Base-by-base conservation (phyloP, 257 asterid species). In the Nicotiana noctiflora region DNA sequence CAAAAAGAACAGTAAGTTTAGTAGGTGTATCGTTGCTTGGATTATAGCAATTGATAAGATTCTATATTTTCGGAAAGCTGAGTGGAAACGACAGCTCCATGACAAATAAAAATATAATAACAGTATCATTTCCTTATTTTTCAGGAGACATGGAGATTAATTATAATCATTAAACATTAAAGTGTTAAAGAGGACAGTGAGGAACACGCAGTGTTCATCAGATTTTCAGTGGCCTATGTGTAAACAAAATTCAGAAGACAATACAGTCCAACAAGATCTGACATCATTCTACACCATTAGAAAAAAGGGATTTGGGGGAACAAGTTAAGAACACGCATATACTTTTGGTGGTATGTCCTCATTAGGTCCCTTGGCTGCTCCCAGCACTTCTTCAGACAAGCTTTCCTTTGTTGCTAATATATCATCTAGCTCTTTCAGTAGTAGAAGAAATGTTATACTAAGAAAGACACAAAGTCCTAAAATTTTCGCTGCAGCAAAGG, bases 401-500 rank as follows among this genome's bases (percentile, higher is more conserved):
- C 82, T 91, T 9, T 91, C 98, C 9, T 93, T 97, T 55, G 79
- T 92, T 57, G 92, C 97, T 85, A 86, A 93, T 2, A 82, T 88
- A 72, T 87, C 97, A 44, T 85, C 96, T 17, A 68, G 80, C 67
- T 86, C 98, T 4, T 82, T 92, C 72, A 88, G 89, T 61, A 83
- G 93, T 86, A 89, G 91, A 77, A 89, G 84, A 85, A 91, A 79
- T 53, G 83, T 85, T 80, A 89, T 68, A 49, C 84, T 87, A 1
- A 84, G 82, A 31, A 92, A 85, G 84, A 4, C 87, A 6, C 89
- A 91, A 19, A 57, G 92, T 61, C n/a, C 88, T 74, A 90, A 86
- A 65, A 86, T 95, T 31, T 85, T 85, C 8, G 97, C 98, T 19
- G 95, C 98, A 25, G 93, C 96, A 2, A 96, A 94, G 86, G 99